Base-by-base conservation (phyloP, 768 basidiomycete genomes). In the Lactifluus pinguis region DNA sequence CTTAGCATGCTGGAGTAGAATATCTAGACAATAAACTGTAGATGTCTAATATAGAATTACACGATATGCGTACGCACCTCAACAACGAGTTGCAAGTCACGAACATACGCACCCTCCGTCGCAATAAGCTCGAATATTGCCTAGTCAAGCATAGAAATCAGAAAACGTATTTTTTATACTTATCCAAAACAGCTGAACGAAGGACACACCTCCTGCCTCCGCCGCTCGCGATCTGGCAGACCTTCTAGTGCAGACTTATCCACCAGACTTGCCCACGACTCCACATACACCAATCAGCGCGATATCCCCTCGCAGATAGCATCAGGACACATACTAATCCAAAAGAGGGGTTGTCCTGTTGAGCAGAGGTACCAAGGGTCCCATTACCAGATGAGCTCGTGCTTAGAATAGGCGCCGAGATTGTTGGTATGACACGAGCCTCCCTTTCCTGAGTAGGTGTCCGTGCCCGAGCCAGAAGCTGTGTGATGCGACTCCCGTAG, bases 241-340 rank as follows among this genome's bases (percentile, higher is more conserved):
- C 83, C 91, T 34, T 87, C 87, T 21, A 98, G 72, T 0, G 89
- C 92, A 38, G 84, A 82, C 64, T 84, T 85, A 67, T 97, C 90
- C 0, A 98, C 86, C 53, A 98, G 74, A 70, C 93, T 95, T 8
- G 91, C 86, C 95, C 95, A 98, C 0, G 92, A 93, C 82, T 93
- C 53, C 25, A 61, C 48, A 34, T 41, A 39, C 34, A 60, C 14
- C 59, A 53, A 6, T 45, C 47, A 54, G 39, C 17, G 19, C 30
- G 14, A 13, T 6, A 36, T 52, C 45, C 29, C 34, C 25, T 10
- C 13, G 32, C 21, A 25, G 30, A 2, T 41, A 49, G 52, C 9
- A 44, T 32, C 42, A 15, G 21, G 60, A 57, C 54, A 73, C 78
- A 60, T 68, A 87, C 87, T 59, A 79, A 80, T 39, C 87, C 86